phyloP scores from a whole-genome alignment of 73 alveolate species.

The Paramecium primaurelia region DNA sequence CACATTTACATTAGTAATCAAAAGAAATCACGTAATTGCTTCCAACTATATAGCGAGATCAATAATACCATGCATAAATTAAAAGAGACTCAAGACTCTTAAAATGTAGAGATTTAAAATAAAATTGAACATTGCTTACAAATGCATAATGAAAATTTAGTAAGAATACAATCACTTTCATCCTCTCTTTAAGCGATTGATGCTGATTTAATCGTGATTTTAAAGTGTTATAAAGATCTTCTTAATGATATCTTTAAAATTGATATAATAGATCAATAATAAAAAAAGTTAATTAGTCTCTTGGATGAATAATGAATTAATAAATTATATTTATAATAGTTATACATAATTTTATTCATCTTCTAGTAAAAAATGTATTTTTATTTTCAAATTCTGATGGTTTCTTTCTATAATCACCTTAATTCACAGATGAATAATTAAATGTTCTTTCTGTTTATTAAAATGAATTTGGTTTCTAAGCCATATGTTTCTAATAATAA shows the following conservation, averaged over 20 bases:
- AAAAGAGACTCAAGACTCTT: neutral
- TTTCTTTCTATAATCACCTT: slow-evolving; percentile 13
- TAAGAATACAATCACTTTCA: neutral
- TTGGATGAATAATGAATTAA: neutral
- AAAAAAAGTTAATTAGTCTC: neutral
- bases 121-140: neutral
- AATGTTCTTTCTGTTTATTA: neutral
- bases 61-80: neutral
- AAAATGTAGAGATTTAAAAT: neutral
- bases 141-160: neutral
- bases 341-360: neutral
- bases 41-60: slow-evolving; percentile 4
- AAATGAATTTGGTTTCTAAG: slow-evolving; percentile 3
- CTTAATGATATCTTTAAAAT: neutral
- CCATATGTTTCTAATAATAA: neutral
- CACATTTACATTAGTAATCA: neutral
- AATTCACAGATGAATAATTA: neutral
- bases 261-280: neutral
- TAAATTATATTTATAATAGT: neutral
- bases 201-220: neutral
- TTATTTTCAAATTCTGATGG: slow-evolving; percentile 20
- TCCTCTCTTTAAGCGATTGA: neutral
- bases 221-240: slow-evolving; percentile 1
- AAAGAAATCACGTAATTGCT: slow-evolving; percentile 10
- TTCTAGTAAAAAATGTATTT: neutral